Percentiles rank a stretch among this genome's conserved stretches.
phyloP scores from a whole-genome alignment of 2,329 filamentous ascomycete genomes.

The Emericellopsis atlantica region DNA sequence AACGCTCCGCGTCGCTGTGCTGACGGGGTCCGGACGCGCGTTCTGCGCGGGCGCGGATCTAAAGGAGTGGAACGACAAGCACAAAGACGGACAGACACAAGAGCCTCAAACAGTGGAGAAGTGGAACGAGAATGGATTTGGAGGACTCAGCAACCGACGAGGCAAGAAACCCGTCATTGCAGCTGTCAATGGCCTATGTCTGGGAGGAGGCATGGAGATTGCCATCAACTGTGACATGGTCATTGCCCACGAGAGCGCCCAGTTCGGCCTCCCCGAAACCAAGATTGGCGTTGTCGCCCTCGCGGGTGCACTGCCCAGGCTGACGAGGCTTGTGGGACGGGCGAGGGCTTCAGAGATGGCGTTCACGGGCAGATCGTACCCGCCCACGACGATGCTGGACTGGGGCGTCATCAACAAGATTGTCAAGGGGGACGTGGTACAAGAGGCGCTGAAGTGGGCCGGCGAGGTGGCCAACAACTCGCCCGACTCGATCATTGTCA shows the following conservation, averaged over 20 bases:
- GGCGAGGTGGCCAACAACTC: slow-evolving; percentile 50
- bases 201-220: slow-evolving; percentile 71
- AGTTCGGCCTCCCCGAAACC: slow-evolving; percentile 61
- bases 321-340: slow-evolving; percentile 52
- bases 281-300: slow-evolving; percentile 58
- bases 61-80: slow-evolving; percentile 45
- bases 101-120: slow-evolving; percentile 5
- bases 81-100: slow-evolving; percentile 11
- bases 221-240: slow-evolving; percentile 62
- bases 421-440: slow-evolving; percentile 35
- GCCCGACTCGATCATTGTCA: slow-evolving; percentile 67
- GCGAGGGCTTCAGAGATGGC: slow-evolving; percentile 62
- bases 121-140: slow-evolving; percentile 42
- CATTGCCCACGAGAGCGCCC: slow-evolving; percentile 43
- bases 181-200: slow-evolving; percentile 56
- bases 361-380: slow-evolving; percentile 47
- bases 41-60: slow-evolving; percentile 61
- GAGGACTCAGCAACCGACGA: slow-evolving; percentile 49
- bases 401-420: slow-evolving; percentile 65
- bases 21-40: slow-evolving; percentile 50
- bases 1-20: slow-evolving; percentile 44
- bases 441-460: slow-evolving; percentile 49
- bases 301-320: slow-evolving; percentile 56
- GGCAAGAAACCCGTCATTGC: slow-evolving; percentile 67
- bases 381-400: slow-evolving; percentile 42